phyloP scores from a whole-genome alignment of 331 rosid species.

The Spiraea crenata region DNA sequence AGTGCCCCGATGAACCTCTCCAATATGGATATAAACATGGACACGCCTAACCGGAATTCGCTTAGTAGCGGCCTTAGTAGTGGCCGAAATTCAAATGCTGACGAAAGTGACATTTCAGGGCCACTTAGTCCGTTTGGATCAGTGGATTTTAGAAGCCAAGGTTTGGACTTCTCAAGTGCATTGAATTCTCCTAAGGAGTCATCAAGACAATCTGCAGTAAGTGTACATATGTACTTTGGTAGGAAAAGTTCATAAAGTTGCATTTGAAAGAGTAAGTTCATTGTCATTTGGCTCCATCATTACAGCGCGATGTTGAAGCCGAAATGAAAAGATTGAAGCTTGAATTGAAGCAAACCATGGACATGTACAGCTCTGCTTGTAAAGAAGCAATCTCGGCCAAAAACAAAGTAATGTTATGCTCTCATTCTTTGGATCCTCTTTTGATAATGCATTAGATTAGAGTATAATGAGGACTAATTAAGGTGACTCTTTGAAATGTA shows the following conservation, averaged over 20 bases:
- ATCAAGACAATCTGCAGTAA: conserved; percentile 45
- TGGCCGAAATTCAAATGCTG: conserved; percentile 34
- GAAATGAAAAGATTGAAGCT: conserved; percentile 88
- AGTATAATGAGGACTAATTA: background rate
- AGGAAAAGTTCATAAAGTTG: background rate
- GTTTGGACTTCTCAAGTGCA: conserved; percentile 23
- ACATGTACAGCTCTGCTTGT: conserved; percentile 96
- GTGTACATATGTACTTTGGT: conserved; percentile 24
- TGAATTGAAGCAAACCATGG: conserved; percentile 94
- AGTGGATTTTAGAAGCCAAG: conserved; percentile 37
- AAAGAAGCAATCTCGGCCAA: conserved; percentile 97
- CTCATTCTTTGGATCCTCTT: background rate
- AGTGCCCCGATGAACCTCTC: conserved; percentile 36
- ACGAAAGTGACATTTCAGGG: conserved; percentile 35
- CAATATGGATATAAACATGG: conserved; percentile 31
- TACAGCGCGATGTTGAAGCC: conserved; percentile 70
- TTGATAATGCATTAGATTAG: no score
- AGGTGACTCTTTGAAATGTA: conserved; percentile 27
- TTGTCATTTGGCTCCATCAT: conserved; percentile 18
- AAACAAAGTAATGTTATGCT: conserved; percentile 54
- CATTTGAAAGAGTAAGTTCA: background rate
- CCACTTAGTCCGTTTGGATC: conserved; percentile 27
- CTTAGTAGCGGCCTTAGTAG: conserved; percentile 32
- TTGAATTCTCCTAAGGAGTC: conserved; percentile 23
- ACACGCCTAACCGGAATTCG: conserved; percentile 16